phyloP scores from a whole-genome alignment of 805 yeast species.

The Lipomyces yamadae region DNA sequence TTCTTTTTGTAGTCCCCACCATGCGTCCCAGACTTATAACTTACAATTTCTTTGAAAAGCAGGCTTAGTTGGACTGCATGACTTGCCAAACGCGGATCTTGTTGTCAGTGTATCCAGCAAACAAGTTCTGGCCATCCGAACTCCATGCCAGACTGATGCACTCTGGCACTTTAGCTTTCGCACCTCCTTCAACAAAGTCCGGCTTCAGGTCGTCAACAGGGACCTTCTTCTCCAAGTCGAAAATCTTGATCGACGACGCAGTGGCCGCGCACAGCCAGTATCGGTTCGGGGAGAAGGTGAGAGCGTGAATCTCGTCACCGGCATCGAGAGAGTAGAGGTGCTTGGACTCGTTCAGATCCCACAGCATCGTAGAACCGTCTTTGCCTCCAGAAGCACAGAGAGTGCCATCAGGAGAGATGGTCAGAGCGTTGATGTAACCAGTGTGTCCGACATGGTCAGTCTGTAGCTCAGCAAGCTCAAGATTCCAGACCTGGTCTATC shows the following conservation, averaged over 20 bases:
- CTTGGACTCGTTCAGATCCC: constrained; percentile 89
- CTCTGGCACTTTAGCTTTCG: constrained; percentile 95
- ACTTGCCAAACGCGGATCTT: constrained; percentile 99
- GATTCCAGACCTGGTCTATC: constrained; percentile 85
- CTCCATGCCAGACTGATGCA: constrained; percentile 99
- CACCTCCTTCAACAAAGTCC: constrained; percentile 83
- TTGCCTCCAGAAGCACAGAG: constrained; percentile 99
- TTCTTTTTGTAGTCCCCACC: background rate
- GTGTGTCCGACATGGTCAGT: constrained; percentile 99
- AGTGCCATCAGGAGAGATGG: constrained; percentile 99
- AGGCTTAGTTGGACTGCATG: constrained; percentile 59
- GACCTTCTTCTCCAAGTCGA: constrained; percentile 92
- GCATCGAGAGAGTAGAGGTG: constrained; percentile 92
- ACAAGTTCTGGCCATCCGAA: constrained; percentile 98
- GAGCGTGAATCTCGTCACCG: constrained; percentile 95
- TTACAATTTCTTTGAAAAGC: constrained; percentile 1
- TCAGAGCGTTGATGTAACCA: constrained; percentile 96
- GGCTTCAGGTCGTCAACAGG: constrained; percentile 98
- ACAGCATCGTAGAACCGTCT: constrained; percentile 97
- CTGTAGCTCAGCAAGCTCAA: constrained; percentile 77
- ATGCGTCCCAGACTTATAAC: background rate
- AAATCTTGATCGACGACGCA: constrained; percentile 95
- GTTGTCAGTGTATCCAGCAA: constrained; percentile 99
- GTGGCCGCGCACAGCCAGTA: constrained; percentile 99
- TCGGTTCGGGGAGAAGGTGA: constrained; percentile 99